A percentile compares a stretch with the other conserved stretches of the same genome.
phyloP scores from a whole-genome alignment of 345 rosid genomes.

The Anacardium occidentale region DNA sequence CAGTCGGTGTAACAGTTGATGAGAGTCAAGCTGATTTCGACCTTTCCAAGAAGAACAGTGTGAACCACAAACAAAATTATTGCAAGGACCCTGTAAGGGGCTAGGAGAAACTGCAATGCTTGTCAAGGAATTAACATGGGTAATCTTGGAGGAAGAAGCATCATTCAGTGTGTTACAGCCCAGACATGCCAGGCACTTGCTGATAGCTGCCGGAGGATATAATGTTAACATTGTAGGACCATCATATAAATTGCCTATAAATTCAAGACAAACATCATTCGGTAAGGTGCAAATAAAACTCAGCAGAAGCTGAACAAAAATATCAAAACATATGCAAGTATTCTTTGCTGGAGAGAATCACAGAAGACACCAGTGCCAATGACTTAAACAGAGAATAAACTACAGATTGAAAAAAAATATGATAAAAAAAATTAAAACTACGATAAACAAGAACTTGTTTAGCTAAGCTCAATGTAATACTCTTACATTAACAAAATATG shows the following conservation, averaged over 20 bases:
- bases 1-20: conserved; percentile 25
- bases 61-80: conserved; percentile 29
- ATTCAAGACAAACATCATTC: conserved; percentile 8
- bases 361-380: background rate
- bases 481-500: too few species aligned
- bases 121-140: conserved; percentile 26
- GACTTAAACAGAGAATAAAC: background rate
- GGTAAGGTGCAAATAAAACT: background rate
- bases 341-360: too few species aligned
- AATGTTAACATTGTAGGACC: conserved; percentile 61
- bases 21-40: conserved; percentile 26
- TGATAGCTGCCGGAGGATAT: conserved; percentile 42
- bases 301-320: too few species aligned
- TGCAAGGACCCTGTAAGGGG: conserved; percentile 28
- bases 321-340: too few species aligned
- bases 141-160: conserved; percentile 28
- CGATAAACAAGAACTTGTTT: too few species aligned
- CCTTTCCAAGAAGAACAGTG: conserved; percentile 40
- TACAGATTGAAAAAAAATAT: background rate
- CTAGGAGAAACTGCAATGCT: conserved; percentile 27
- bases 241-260: conserved; percentile 40
- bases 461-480: too few species aligned
- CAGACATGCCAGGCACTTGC: conserved; percentile 28
- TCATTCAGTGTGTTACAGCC: conserved; percentile 22
- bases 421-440: too few species aligned